phyloP scores from a whole-genome alignment of 1,139 yeast species.

The Blastobotrys persicus region DNA sequence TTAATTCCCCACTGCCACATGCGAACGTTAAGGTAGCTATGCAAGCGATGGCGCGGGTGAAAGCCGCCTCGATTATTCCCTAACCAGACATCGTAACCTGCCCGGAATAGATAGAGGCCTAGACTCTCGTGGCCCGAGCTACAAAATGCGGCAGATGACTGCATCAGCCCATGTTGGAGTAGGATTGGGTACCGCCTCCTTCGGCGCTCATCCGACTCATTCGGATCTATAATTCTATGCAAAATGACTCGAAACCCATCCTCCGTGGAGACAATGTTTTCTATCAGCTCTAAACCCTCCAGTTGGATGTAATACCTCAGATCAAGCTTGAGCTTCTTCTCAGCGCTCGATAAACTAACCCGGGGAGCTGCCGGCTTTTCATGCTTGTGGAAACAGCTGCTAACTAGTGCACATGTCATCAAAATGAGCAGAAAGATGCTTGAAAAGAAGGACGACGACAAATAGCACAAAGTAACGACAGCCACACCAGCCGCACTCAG shows the following conservation, averaged over 20 bases:
- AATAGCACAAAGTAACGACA: constrained; percentile 21
- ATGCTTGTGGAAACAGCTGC: neutral
- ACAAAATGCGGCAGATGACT: constrained; percentile 80
- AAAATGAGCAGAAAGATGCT: constrained; percentile 33
- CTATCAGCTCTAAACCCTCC: constrained; percentile 58
- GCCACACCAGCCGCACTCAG: neutral
- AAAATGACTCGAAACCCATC: constrained; percentile 74
- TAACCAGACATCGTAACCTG: constrained; percentile 89
- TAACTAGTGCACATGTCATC: constrained; percentile 33
- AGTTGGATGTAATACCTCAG: constrained; percentile 64
- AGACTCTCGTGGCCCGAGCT: constrained; percentile 75
- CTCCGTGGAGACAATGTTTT: constrained; percentile 60
- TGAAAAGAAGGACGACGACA: constrained; percentile 32
- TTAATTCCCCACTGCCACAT: constrained; percentile 77
- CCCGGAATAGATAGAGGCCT: constrained; percentile 57
- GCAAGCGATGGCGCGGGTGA: constrained; percentile 55
- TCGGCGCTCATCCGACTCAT: constrained; percentile 37
- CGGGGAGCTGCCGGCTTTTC: constrained; percentile 1
- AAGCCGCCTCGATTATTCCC: constrained; percentile 92
- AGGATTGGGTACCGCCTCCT: constrained; percentile 54
- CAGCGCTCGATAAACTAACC: constrained; percentile 25
- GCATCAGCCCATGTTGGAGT: constrained; percentile 80
- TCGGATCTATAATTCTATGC: constrained; percentile 59
- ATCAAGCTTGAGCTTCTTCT: constrained; percentile 44
- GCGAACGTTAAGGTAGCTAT: constrained; percentile 48